Base-by-base conservation (phyloP, 129 eudicot species). In the Arctium lappa region DNA sequence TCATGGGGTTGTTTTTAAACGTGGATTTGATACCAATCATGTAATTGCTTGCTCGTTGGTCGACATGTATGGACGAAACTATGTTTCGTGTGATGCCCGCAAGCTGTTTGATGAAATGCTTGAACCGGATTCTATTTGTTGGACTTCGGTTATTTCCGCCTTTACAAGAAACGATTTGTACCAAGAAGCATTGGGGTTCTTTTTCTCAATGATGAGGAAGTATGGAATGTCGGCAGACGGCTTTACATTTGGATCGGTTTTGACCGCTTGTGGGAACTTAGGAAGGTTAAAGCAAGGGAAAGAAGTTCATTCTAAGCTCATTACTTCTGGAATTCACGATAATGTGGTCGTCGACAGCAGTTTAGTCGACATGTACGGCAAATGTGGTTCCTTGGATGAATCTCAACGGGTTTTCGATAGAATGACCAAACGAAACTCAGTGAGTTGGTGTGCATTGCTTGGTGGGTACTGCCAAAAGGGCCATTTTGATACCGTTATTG, bases 351-450 rank as follows among this genome's bases (percentile, higher is more conserved):
- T 80, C 18, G 97, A 91, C 81, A 95, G 97, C 63, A 78, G 97
- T 82, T 86, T 93, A 36, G 90, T 95, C 3, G 99, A 95, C 76
- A 95, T 93, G 98, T 95, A 93, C 22, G 94, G 88, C n/a, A 95
- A 93, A 83, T 93, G 95, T 65, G 95, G 98, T 34, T 74, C 46
- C 37, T 81, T 93, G 74, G 73, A 77, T 10, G 92, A 86, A 73
- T 86, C 98, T 62, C 87, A 79, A 70, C 83, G 69, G 31, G 91
- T 95, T 65, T 95, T 93, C 65, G 95, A 95, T 32, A 81, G 85
- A 30, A 95, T 95, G 98, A 63, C 74, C 7, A 75, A 62, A 73
- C 88, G 85, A 83, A 92, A 93, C 82, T 73, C 89, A 1, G 98
- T 95, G 40, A 86, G 92, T 38, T 87, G 90, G 91, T 86, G 87